phyloP scores from a whole-genome alignment of 2,329 filamentous ascomycete genomes.

The Clonostachys rosea region DNA sequence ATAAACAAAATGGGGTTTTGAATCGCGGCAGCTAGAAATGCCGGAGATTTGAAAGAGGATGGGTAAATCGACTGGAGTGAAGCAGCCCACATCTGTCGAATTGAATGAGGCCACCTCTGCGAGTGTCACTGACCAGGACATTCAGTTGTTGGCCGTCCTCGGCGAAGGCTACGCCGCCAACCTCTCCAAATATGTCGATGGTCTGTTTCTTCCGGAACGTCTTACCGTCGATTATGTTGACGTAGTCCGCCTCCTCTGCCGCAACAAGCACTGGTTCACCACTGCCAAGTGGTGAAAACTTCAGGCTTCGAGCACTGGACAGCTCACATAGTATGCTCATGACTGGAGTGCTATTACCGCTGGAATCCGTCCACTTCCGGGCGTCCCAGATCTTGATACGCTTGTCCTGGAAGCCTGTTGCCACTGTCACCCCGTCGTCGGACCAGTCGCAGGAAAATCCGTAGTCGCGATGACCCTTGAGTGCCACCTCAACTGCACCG shows the following conservation, averaged over 20 bases:
- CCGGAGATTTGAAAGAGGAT: conserved; percentile 1
- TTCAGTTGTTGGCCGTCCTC: conserved; percentile 65
- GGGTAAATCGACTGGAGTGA: background rate
- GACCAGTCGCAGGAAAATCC: conserved; percentile 80
- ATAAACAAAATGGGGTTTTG: background rate
- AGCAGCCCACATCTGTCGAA: conserved; percentile 40
- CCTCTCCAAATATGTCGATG: conserved; percentile 70
- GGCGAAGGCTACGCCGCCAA: conserved; percentile 64
- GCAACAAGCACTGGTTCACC: conserved; percentile 64
- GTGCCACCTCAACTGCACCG: conserved; percentile 49
- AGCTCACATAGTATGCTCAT: conserved; percentile 58
- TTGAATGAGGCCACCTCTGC: conserved; percentile 63
- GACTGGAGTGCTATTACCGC: conserved; percentile 41
- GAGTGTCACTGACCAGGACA: conserved; percentile 60
- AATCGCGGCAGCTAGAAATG: conserved; percentile 2
- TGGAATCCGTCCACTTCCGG: conserved; percentile 57
- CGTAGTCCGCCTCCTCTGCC: conserved; percentile 70
- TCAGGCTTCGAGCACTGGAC: conserved; percentile 63
- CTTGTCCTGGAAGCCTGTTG: conserved; percentile 74
- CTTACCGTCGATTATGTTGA: conserved; percentile 66
- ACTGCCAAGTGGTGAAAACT: conserved; percentile 68
- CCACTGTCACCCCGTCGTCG: conserved; percentile 69
- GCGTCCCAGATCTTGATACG: conserved; percentile 73
- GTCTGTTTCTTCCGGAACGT: conserved; percentile 63
- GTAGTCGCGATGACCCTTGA: conserved; percentile 63